Evolutionary conservation across 2,329 filamentous ascomycete genomes (phyloP), one percentile per base, ranked within the genome.

Genomic region (Cercospora sp.): DNA sequence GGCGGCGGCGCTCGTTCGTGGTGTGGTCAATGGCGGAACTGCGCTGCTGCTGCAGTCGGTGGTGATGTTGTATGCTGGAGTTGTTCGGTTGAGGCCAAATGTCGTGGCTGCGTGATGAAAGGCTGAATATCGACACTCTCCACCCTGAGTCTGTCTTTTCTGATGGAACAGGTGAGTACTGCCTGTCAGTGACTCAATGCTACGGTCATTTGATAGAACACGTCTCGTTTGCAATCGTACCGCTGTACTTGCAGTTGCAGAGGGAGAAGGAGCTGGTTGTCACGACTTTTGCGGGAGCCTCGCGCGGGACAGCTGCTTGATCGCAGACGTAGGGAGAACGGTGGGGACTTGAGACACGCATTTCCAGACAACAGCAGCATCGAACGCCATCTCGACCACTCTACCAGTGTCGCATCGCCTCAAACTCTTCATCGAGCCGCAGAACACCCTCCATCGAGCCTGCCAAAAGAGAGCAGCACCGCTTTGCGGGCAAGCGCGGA

Each of bases 351-450:
- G 61, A 64, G 61, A 64, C 61, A 55, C 60, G 40, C 60, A 63
- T 63, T 63, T 51, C 62, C 16, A 30, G 48, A 36, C 62, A 30
- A 23, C 62, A 64, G 33, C 62, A 59, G 58, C 64, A 30, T 28
- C 58, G 23, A 60, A 18, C 42, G 42, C 64, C 65, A 70, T 71
- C 66, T 61, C 59, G 45, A 60, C 63, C 40, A 66, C 51, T 58
- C 57, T 60, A 30, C 26, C 55, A 63, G 60, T 68, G 64, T 73
- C 69, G 67, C 68, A 66, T 69, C 68, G 40, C 18, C 64, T 40
- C 48, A 59, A 65, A 53, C 42, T 62, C 42, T 69, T 53, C 58
- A 68, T 70, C 64, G 69, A 67, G 33, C 57, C 71, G 66, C 63
- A 65, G 36, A 71, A 66, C 51, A 48, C 61, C 59, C 65, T 60